Base-by-base conservation (phyloP, 805 yeast genomes). In the Spathaspora passalidarum region DNA sequence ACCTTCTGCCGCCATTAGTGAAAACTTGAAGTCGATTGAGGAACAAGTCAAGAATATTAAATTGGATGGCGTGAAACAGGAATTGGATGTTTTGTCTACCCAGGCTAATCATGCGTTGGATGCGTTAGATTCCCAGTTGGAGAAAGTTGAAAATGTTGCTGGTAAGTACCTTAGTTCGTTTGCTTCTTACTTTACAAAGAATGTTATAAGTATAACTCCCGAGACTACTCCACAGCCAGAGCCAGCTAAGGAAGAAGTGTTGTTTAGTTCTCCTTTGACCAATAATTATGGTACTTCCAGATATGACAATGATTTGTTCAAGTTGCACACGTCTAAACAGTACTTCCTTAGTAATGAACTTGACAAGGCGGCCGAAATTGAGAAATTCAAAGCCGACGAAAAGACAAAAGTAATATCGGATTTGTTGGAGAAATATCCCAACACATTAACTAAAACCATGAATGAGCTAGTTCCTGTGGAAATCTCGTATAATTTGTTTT, bases 91-190 rank as follows among this genome's bases (percentile, higher is more conserved):
- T 9, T 19, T 36, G 13, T 49, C 61, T n/a, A 36, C 39, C 4
- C 68, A 57, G 45, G 88, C 86, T 53, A 75, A 73, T 39, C 80
- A 78, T 32, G 73, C 72, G 43, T 69, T 90, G 42, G 91, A 88
- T 50, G 77, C 79, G 6, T 72, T 91, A 49, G 97, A 90, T 61
- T 67, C 78, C 7, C 51, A 82, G 53, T 70, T 91, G 39, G 96
- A 87, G 54, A 72, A 72, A 44, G 82, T 88, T 6, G 97, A 91
- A 60, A 78, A 76, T 43, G 65, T 75, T 25, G 91, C 96, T 0
- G 78, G 84, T 1, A 69, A 69, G n/a, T 81, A 78, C 55, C 79
- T 81, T 14, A 61, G 68, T 35, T 80, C 75, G 56, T 69, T 86
- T 46, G 78, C 88, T n/a, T 73, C 79, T 5, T 76, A 82, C 48